Percentiles rank a stretch among this genome's conserved stretches.
These are phyloP conservation scores for Arachis monticola DNA, from an alignment of 331 rosid species.

Conservation along the genomic window DNA sequence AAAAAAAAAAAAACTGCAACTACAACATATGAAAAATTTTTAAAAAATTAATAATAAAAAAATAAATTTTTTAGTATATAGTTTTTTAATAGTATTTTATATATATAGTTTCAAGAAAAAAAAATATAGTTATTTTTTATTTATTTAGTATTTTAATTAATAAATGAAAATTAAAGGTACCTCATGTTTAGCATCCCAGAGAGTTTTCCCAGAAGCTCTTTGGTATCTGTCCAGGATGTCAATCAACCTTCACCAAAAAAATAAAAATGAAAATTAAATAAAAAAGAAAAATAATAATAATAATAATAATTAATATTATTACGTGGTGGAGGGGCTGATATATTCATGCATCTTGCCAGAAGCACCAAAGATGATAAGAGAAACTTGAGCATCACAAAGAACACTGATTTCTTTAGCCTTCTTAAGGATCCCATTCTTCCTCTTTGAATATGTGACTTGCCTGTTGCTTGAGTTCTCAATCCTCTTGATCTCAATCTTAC, in stretches of 20 bases:
- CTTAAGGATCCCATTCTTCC: conserved; percentile 82
- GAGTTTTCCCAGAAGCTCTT: conserved; percentile 61
- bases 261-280: background rate
- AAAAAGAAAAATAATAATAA: background rate
- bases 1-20: background rate
- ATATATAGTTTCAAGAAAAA: background rate
- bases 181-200: conserved; percentile 98
- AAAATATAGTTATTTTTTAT: conserved; percentile 10
- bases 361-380: conserved; percentile 63
- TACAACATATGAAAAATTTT: background rate
- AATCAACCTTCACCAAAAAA: conserved; percentile 56
- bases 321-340: conserved; percentile 76
- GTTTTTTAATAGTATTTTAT: no score
- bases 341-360: conserved; percentile 76
- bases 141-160: background rate
- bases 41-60: no score
- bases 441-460: conserved; percentile 84
- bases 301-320: background rate
- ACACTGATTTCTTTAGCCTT: conserved; percentile 84
- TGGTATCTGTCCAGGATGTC: conserved; percentile 72
- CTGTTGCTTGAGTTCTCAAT: conserved; percentile 91
- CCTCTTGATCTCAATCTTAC: conserved; percentile 95
- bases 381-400: conserved; percentile 86
- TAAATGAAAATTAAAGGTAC: conserved; percentile 41
- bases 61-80: no score